Percentiles rank a stretch among this genome's conserved stretches.
Evolutionary conservation across 345 rosid species (phyloP).

Genomic region (Hibiscus syriacus): DNA sequence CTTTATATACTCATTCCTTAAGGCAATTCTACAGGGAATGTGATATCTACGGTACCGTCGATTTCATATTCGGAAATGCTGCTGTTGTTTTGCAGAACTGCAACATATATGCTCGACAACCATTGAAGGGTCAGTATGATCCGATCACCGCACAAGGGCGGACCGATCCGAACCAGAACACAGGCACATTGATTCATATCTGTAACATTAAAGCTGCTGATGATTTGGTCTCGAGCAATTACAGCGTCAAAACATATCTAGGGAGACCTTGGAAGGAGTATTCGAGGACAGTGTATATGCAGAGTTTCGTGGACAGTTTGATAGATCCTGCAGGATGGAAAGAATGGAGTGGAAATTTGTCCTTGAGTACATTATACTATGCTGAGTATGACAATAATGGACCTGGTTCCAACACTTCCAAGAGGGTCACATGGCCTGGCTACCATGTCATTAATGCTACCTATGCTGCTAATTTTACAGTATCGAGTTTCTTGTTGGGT

Average conservation of each 20-base stretch:
- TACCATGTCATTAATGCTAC: constrained; percentile 17
- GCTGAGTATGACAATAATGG: constrained; percentile 33
- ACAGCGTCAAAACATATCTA: constrained; percentile 3
- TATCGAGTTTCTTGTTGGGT: constrained; percentile 17
- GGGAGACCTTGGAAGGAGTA: constrained; percentile 22
- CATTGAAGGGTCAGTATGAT: background rate
- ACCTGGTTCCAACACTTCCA: constrained; percentile 19
- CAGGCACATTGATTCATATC: constrained; percentile 17
- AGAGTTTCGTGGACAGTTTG: background rate
- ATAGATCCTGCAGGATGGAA: constrained; percentile 14
- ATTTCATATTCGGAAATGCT: constrained; percentile 30
- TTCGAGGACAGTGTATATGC: constrained; percentile 11
- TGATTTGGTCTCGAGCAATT: background rate
- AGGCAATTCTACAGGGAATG: constrained; percentile 29
- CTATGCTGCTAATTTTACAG: constrained; percentile 27
- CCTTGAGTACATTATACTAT: constrained; percentile 22
- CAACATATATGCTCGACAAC: constrained; percentile 13
- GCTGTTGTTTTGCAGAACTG: constrained; percentile 14
- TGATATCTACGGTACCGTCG: constrained; percentile 19
- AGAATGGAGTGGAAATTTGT: background rate
- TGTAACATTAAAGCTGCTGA: constrained; percentile 15
- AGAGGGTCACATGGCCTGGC: constrained; percentile 34
- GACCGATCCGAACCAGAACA: background rate
- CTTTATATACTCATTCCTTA: constrained; percentile 8
- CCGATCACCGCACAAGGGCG: constrained; percentile 27